These are phyloP conservation scores for Nepenthes mirabilis DNA, from an alignment of 148 eudicot genomes.

Conservation along the genomic window DNA sequence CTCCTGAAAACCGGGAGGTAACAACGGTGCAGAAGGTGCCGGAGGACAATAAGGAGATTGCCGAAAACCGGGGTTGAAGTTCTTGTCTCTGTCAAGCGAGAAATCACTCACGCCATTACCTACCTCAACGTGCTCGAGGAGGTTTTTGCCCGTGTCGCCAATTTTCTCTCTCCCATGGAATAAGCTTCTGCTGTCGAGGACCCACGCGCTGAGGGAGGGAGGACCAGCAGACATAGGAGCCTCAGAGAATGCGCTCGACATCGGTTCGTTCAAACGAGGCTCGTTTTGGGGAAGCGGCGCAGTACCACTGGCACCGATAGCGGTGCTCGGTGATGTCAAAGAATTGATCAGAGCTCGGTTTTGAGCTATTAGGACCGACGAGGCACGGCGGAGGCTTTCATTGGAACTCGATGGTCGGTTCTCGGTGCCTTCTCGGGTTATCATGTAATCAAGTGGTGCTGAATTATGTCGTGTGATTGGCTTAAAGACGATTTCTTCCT, in stretches of 20 bases:
- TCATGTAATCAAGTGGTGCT: conserved; percentile 36
- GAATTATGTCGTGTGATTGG: conserved; percentile 72
- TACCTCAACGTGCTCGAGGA: conserved; percentile 48
- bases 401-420: conserved; percentile 23
- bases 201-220: conserved; percentile 92
- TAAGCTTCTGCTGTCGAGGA: conserved; percentile 33
- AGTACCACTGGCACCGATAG: conserved; percentile 8
- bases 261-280: conserved; percentile 13
- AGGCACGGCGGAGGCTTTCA: conserved; percentile 65
- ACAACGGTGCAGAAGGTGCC: conserved; percentile 50
- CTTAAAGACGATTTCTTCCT: conserved; percentile 86
- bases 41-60: conserved; percentile 29
- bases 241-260: conserved; percentile 8
- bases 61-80: not conserved
- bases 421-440: conserved; percentile 1
- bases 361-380: conserved; percentile 54
- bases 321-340: conserved; percentile 14
- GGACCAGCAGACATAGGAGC: conserved; percentile 39
- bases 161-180: conserved; percentile 24
- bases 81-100: conserved; percentile 14
- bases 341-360: conserved; percentile 27
- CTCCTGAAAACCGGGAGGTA: conserved; percentile 26
- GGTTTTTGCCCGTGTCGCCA: conserved; percentile 16
- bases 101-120: conserved; percentile 24
- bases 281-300: conserved; percentile 22